Percentiles rank a stretch among this genome's conserved stretches.
Conservation (phyloP, 208 protist genomes). For the Leishmania martiniquensis region DNA sequence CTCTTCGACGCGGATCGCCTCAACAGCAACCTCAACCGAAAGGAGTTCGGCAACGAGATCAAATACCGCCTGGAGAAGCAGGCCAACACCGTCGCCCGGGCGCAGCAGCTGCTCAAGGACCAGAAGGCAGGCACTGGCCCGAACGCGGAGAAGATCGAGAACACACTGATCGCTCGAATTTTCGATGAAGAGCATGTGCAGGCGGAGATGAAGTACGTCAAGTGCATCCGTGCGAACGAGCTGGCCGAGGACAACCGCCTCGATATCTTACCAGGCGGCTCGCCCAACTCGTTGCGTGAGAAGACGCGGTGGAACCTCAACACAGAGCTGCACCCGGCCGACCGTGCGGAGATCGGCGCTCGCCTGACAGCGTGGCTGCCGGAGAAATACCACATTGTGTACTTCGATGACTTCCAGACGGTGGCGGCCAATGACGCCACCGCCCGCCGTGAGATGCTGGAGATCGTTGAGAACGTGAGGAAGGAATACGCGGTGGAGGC, state of each 20-base stretch:
- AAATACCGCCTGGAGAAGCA: slow-evolving; percentile 87
- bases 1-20: slow-evolving; percentile 86
- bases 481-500: slow-evolving; percentile 86
- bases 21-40: slow-evolving; percentile 77
- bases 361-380: slow-evolving; percentile 88
- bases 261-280: slow-evolving; percentile 86
- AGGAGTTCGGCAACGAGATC: slow-evolving; percentile 91
- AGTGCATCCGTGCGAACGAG: slow-evolving; percentile 90
- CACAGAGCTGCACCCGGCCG: slow-evolving; percentile 82
- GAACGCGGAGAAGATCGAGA: slow-evolving; percentile 60
- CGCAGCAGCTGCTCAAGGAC: slow-evolving; percentile 83
- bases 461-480: slow-evolving; percentile 74
- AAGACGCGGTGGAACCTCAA: slow-evolving; percentile 91
- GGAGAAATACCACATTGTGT: slow-evolving; percentile 92
- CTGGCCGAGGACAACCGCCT: slow-evolving; percentile 88
- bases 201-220: slow-evolving; percentile 91
- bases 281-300: slow-evolving; percentile 86
- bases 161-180: slow-evolving; percentile 82
- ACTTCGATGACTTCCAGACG: slow-evolving; percentile 90
- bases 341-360: slow-evolving; percentile 75
- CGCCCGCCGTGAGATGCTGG: slow-evolving; percentile 76
- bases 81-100: slow-evolving; percentile 82
- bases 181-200: slow-evolving; percentile 91
- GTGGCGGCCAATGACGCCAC: slow-evolving; percentile 77
- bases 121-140: slow-evolving; percentile 36